Conservation (phyloP, 192 early-diverging fungal species). For the Dissophora ornata region DNA sequence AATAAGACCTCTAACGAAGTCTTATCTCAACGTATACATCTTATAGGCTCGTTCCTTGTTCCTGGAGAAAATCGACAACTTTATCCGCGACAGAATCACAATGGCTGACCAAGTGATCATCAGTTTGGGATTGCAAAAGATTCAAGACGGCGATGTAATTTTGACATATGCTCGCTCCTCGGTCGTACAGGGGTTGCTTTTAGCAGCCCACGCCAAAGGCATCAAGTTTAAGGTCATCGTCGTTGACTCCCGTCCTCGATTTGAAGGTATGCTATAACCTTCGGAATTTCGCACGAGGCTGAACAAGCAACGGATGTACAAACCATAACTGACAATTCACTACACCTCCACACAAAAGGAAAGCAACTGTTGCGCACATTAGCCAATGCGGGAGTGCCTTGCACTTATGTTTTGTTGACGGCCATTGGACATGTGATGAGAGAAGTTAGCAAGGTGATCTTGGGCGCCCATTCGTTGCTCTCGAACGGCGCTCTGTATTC, state of each 20-base stretch:
- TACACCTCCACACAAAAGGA: conserved; percentile 65
- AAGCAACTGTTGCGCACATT: conserved; percentile 72
- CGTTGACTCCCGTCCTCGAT: conserved; percentile 86
- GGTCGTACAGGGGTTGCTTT: conserved; percentile 80
- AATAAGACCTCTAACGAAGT: too few species aligned
- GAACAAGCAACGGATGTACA: too few species aligned
- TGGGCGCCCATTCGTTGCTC: conserved; percentile 93
- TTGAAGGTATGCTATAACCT: conserved; percentile 82
- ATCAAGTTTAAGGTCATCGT: conserved; percentile 93
- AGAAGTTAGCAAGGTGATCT: conserved; percentile 90
- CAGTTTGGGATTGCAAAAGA: conserved; percentile 84
- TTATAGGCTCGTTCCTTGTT: conserved; percentile 75
- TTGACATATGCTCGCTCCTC: conserved; percentile 95
- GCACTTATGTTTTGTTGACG: conserved; percentile 76
- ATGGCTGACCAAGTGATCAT: conserved; percentile 85
- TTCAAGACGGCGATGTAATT: conserved; percentile 92
- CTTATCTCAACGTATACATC: not conserved
- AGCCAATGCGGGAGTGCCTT: conserved; percentile 72
- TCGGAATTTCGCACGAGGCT: too few species aligned
- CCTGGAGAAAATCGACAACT: conserved; percentile 82
- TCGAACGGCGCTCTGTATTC: conserved; percentile 94
- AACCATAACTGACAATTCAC: too few species aligned
- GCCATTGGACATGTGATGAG: conserved; percentile 82
- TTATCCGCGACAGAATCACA: conserved; percentile 92
- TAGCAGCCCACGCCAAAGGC: conserved; percentile 78